Percentiles rank a stretch among this genome's conserved stretches.
Conservation (phyloP, 2,329 filamentous ascomycete species). For the Sarocladium oryzae region DNA sequence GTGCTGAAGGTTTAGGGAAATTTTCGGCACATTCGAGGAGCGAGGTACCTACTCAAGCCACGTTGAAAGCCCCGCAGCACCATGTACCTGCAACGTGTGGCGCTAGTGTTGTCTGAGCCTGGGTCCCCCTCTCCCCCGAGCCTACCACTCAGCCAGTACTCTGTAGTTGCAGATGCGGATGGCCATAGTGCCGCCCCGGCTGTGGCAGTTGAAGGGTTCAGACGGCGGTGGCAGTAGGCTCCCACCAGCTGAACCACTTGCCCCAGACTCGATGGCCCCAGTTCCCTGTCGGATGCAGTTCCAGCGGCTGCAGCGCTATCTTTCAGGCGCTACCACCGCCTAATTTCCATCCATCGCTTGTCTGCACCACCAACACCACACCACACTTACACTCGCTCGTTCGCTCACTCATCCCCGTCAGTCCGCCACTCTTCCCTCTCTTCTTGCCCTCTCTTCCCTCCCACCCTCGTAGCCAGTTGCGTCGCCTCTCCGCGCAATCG, state of each 20-base stretch:
- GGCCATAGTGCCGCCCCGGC: too few species aligned
- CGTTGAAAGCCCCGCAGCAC: neutral
- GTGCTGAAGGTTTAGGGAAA: too few species aligned
- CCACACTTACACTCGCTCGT: neutral
- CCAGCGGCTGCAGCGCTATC: constrained; percentile 3
- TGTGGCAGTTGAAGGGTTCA: too few species aligned
- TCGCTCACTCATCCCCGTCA: neutral
- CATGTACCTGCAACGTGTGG: constrained; percentile 7
- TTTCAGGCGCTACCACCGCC: neutral
- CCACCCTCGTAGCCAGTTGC: constrained; percentile 3
- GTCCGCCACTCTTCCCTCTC: neutral
- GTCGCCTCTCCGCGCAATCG: constrained; percentile 4
- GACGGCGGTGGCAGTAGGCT: neutral
- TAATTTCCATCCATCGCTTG: neutral
- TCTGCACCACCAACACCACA: neutral
- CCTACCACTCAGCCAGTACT: too few species aligned
- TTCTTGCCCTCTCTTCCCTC: neutral
- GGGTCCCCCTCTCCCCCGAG: too few species aligned
- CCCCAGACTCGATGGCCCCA: too few species aligned
- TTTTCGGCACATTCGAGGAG: too few species aligned
- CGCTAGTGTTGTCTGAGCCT: neutral
- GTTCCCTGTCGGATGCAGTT: neutral
- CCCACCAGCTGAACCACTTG: neutral
- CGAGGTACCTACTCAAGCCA: neutral
- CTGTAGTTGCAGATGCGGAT: too few species aligned